Evolutionary conservation across 2,329 filamentous ascomycete species (phyloP), one percentile per base, ranked within the genome.

Genomic region (Colletotrichum salicis): DNA sequence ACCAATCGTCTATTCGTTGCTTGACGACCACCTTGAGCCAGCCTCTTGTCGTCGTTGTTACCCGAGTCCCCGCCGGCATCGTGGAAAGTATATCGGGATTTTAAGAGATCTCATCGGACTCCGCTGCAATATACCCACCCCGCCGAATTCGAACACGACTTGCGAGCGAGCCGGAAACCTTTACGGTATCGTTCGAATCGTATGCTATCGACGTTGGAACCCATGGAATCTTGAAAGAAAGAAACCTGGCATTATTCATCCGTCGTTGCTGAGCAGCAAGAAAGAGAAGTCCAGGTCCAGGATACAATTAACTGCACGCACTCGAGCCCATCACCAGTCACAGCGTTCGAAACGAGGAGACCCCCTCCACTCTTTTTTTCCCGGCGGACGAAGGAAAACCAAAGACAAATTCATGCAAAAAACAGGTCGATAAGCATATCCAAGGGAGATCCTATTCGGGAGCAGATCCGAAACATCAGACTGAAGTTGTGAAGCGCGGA

Each of bases 381-480:
- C 37, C 6, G 5, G 37, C 41, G 41, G 19, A n/a, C 19, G 51
- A 22, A 58, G 33, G 52, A 56, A 65, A 41, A 41, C 60, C 31
- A 56, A 13, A 24, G n/a, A 29, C 48, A 35, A 37, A 57, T n/a
- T 54, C 54, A 56, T 54, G 55, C 59, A 54, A 33, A 33, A 13
- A 37, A 37, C 13, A 19, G 37, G 37, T 29, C 48, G 64, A 70
- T 67, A 70, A 67, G 64, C 68, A 67, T 70, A 67, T 51, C 15
- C 54, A 48, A 24, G 56, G 56, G 41, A 37, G 37, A 52, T 57
- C 29, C 63, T 60, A 37, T 22, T 37, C 67, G 62, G 63, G 35
- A 70, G 62, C 33, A 51, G 67, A 67, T 51, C 67, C 63, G 67
- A 70, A 70, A 70, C 67, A 70, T 70, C 67, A 59, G 67, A 60